Evolutionary conservation across 345 rosid genomes (phyloP).

Genomic region (Brassica carinata): DNA sequence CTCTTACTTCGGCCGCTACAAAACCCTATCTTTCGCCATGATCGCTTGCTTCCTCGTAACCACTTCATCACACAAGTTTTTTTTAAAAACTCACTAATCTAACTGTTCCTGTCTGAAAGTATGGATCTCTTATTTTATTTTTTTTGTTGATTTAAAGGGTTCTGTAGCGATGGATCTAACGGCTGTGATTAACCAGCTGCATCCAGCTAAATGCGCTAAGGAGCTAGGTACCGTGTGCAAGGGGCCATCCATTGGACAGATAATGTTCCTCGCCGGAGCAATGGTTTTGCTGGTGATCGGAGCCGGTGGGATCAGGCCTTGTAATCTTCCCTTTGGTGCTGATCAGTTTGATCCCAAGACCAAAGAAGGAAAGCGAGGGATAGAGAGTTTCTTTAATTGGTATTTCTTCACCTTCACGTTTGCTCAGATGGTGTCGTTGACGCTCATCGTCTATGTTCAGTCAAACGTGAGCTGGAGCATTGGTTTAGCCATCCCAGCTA

Average conservation of each 20-base stretch:
- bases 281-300: constrained; percentile 59
- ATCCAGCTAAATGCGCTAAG: constrained; percentile 54
- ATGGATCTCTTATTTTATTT: background rate
- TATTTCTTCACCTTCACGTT: constrained; percentile 80
- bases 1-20: constrained; percentile 75
- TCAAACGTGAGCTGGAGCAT: constrained; percentile 75
- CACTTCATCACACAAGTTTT: background rate
- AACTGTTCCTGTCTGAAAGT: background rate
- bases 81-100: background rate
- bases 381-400: constrained; percentile 85
- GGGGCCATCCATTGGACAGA: constrained; percentile 63
- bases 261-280: constrained; percentile 53
- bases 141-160: constrained; percentile 44
- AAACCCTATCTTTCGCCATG: constrained; percentile 60
- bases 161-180: constrained; percentile 61
- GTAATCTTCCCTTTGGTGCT: constrained; percentile 75
- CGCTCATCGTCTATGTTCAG: constrained; percentile 72
- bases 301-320: constrained; percentile 85
- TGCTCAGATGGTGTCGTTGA: constrained; percentile 69
- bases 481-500: constrained; percentile 73
- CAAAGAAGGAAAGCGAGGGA: constrained; percentile 65
- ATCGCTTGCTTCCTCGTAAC: constrained; percentile 63
- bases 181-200: constrained; percentile 53
- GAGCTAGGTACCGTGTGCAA: constrained; percentile 44
- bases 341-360: constrained; percentile 74